These are phyloP conservation scores for Acacia confusa DNA, from an alignment of 306 rosid species.

Conservation along the genomic window DNA sequence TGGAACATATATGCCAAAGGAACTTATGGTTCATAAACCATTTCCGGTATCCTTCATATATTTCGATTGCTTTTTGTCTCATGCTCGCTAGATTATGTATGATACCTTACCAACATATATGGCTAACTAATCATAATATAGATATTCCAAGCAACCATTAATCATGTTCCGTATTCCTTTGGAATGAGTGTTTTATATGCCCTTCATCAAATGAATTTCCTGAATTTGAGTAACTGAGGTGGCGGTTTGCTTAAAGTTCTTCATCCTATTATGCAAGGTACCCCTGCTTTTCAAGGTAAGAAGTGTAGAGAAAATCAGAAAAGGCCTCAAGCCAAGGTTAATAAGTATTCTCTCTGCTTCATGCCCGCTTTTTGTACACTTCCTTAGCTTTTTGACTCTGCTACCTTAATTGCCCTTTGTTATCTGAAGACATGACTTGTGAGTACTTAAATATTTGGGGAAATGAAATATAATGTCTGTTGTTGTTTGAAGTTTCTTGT, in stretches of 20 bases:
- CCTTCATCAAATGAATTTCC: background rate
- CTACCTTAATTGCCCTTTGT: background rate
- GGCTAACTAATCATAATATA: background rate
- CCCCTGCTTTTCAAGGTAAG: too few relatives aligned
- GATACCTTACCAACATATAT: too few relatives aligned
- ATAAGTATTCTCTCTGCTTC: background rate
- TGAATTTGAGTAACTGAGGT: background rate
- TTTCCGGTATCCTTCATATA: too few relatives aligned
- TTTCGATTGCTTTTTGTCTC: too few relatives aligned
- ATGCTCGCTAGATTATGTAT: too few relatives aligned
- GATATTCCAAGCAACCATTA: background rate
- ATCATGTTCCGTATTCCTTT: background rate
- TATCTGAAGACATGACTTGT: background rate
- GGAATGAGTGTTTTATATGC: background rate
- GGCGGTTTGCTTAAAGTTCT: background rate
- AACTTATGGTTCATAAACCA: too few relatives aligned
- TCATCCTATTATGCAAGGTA: background rate
- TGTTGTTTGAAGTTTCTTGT: slow-evolving; percentile 17
- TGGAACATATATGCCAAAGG: too few relatives aligned
- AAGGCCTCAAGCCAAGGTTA: background rate
- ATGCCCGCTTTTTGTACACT: background rate
- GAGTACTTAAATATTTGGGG: background rate
- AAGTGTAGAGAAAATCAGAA: too few relatives aligned
- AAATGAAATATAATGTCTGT: slow-evolving; percentile 4
- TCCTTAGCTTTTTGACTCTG: background rate